phyloP scores from a whole-genome alignment of 148 eudicot genomes.

The Vaccinium corymbosum region DNA sequence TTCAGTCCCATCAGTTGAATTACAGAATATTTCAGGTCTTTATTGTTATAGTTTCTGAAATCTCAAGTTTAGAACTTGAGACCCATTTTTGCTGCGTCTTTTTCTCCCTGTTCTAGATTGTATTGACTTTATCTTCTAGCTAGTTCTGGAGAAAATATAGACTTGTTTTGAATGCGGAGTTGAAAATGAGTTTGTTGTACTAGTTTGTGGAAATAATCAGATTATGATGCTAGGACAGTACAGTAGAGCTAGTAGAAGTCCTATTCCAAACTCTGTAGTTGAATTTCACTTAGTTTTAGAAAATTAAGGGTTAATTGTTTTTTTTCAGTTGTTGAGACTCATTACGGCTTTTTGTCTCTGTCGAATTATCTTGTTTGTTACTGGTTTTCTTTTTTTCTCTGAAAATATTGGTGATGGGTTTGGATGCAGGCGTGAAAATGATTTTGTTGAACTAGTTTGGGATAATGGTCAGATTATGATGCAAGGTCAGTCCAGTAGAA shows the following conservation, averaged over 20 bases:
- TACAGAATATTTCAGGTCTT: neutral
- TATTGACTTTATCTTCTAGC: neutral
- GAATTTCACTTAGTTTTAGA: slow-evolving; percentile 12
- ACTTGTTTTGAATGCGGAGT: neutral
- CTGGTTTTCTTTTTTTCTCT: neutral
- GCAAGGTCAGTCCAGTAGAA: slow-evolving; percentile 69
- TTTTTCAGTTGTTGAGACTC: neutral
- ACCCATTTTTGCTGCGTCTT: neutral
- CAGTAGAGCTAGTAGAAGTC: neutral
- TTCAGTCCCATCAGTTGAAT: neutral
- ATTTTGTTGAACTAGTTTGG: slow-evolving; percentile 73
- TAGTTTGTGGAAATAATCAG: neutral
- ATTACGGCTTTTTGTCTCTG: slow-evolving; percentile 19
- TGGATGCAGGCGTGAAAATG: slow-evolving; percentile 51
- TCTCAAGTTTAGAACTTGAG: neutral
- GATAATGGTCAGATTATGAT: slow-evolving; percentile 73
- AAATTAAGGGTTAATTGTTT: neutral
- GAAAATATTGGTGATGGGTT: slow-evolving; percentile 13
- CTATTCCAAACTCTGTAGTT: neutral
- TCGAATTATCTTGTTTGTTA: slow-evolving; percentile 19
- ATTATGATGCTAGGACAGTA: neutral
- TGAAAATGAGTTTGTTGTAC: neutral
- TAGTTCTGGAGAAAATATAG: neutral
- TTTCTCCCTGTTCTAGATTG: neutral
- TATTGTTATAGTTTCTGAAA: neutral